These are phyloP conservation scores for Arachis stenosperma DNA, from an alignment of 306 rosid species.

Conservation along the genomic window DNA sequence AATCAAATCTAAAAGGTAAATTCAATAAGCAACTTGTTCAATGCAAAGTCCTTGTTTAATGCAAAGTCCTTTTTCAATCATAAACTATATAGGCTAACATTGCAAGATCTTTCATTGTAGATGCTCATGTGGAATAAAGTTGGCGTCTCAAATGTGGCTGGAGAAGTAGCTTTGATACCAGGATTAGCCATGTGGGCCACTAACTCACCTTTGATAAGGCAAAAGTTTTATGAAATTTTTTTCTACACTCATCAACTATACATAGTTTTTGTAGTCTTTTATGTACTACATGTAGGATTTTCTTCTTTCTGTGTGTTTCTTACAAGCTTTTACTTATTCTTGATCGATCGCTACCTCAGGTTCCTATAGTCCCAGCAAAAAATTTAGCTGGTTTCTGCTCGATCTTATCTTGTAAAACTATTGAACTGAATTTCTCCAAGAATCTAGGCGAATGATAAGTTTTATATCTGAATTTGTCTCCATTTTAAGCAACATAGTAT, in stretches of 20 bases:
- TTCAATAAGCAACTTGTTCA: neutral
- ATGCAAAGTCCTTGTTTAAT: neutral
- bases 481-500: neutral
- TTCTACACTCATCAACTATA: conserved; percentile 59
- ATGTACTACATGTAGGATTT: conserved; percentile 35
- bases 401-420: conserved; percentile 59
- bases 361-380: neutral
- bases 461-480: conserved; percentile 6
- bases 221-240: conserved; percentile 58
- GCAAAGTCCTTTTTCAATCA: neutral
- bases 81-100: neutral
- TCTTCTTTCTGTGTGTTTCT: conserved; percentile 57
- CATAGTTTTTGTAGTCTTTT: conserved; percentile 50
- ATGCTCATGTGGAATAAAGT: conserved; percentile 26
- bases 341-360: too few relatives aligned
- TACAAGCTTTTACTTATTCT: conserved; percentile 34
- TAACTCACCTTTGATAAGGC: conserved; percentile 52
- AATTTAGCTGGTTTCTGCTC: conserved; percentile 47
- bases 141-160: too few relatives aligned
- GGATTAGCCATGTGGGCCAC: conserved; percentile 62
- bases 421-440: conserved; percentile 67
- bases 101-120: conserved; percentile 37
- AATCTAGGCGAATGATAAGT: conserved; percentile 44
- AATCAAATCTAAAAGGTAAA: too few relatives aligned
- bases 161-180: neutral